Evolutionary conservation across 371 early-diverging fungal species (phyloP), one percentile per base, ranked within the genome.

Genomic region (Syncephalastrum sp.): DNA sequence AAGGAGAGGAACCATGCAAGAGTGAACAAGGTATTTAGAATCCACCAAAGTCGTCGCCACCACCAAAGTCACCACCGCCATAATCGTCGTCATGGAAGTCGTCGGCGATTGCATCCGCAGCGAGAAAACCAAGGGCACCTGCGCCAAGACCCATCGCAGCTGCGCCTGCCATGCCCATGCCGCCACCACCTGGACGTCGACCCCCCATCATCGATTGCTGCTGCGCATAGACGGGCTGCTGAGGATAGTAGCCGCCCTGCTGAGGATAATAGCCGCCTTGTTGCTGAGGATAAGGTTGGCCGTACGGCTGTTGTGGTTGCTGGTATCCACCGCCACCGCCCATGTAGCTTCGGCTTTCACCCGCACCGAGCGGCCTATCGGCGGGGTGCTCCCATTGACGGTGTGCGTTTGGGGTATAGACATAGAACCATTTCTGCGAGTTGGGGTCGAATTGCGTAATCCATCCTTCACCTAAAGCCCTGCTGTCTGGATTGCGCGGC

Each of bases 381-480:
- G 61, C 53, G 25, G 79, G 79, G 63, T 75, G 79, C 24, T 78
- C 75, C 79, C 79, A 78, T 64, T 78, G 79, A 50, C 74, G 65
- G 50, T 62, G 63, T 23, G 71, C 73, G 12, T 65, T 73, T 6
- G 79, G 75, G 21, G 75, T 75, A 50, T 78, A 75, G 3, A 78
- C 75, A 42, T 78, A 78, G 48, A 78, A 78, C 70, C 69, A 78
- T 16, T 61, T 63, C 3, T 53, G 41, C 4, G 74, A 69, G 15
- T 54, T 64, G 15, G 75, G 68, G 48, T 78, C 79, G 12, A 65
- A 65, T 54, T 78, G 79, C 1, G 71, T 68, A 42, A 78, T 75
- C 79, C 79, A 78, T 17, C 75, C 79, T 25, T 57, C 52, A 17
- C 69, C 71, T 29, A 78, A 58, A 8, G 49, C 51, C 25, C 79